phyloP scores from a whole-genome alignment of 306 rosid genomes.

The Luffa acutangula region DNA sequence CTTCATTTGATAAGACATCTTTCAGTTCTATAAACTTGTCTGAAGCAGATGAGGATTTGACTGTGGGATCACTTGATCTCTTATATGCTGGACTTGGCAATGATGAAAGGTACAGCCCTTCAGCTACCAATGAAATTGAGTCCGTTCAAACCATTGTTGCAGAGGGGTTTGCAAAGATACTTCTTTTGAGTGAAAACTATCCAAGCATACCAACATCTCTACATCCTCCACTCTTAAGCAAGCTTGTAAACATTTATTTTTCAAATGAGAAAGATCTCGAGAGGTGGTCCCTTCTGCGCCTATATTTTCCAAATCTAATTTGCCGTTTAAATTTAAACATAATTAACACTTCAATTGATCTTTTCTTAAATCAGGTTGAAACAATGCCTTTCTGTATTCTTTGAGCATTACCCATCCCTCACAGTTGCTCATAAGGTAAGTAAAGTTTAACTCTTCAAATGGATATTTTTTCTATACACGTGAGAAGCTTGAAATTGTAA shows the following conservation, averaged over 20 bases:
- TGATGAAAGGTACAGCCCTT: slow-evolving; percentile 39
- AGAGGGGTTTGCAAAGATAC: slow-evolving; percentile 95
- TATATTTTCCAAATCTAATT: neutral
- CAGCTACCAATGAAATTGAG: slow-evolving; percentile 51
- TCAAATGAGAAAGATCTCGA: slow-evolving; percentile 41
- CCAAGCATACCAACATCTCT: slow-evolving; percentile 56
- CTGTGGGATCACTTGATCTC: slow-evolving; percentile 50
- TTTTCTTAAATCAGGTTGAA: slow-evolving; percentile 46
- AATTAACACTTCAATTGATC: slow-evolving; percentile 7
- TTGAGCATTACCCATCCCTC: slow-evolving; percentile 86
- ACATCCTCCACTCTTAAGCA: slow-evolving; percentile 58
- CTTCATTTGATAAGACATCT: slow-evolving; percentile 26
- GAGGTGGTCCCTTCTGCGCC: slow-evolving; percentile 31
- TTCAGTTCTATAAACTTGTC: slow-evolving; percentile 45
- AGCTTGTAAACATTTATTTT: slow-evolving; percentile 64
- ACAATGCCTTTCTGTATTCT: slow-evolving; percentile 86
- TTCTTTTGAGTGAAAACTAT: slow-evolving; percentile 69
- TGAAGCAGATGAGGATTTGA: slow-evolving; percentile 35
- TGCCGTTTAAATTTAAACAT: neutral
- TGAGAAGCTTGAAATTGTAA: neutral
- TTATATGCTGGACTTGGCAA: slow-evolving; percentile 57
- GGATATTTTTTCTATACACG: neutral
- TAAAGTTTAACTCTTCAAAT: slow-evolving; percentile 6
- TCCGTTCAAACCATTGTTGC: slow-evolving; percentile 61
- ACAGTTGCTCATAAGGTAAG: slow-evolving; percentile 71